Percentiles rank a stretch among this genome's conserved stretches.
Evolutionary conservation across 352 stramenopile genomes (phyloP).

Genomic region (Aphanomyces astaci): DNA sequence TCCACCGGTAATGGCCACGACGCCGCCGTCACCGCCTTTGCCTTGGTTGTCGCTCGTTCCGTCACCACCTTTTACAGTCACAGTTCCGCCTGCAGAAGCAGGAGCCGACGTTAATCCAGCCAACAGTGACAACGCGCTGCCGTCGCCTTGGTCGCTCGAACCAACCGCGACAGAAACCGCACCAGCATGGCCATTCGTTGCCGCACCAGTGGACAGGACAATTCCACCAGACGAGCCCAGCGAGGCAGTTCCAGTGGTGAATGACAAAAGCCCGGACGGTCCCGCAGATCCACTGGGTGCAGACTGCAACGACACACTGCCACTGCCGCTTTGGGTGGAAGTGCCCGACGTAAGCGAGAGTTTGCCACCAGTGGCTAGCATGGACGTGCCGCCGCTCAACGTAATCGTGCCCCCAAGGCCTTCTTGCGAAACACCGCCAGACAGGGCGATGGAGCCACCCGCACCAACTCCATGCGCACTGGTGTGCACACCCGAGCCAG

Average conservation of each 20-base stretch:
- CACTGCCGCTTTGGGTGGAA: slow-evolving; percentile 42
- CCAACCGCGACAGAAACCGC: slow-evolving; percentile 36
- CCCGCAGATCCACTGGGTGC: slow-evolving; percentile 34
- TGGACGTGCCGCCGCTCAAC: slow-evolving; percentile 26
- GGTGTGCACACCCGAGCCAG: slow-evolving; percentile 25
- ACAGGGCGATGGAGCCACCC: slow-evolving; percentile 37
- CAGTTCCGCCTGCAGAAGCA: slow-evolving; percentile 41
- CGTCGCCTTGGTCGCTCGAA: slow-evolving; percentile 39
- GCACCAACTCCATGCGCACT: slow-evolving; percentile 35
- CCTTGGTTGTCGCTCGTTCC: slow-evolving; percentile 60
- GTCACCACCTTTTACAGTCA: slow-evolving; percentile 41
- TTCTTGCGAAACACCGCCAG: slow-evolving; percentile 28
- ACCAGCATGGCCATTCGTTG: slow-evolving; percentile 34
- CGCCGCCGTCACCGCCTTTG: slow-evolving; percentile 59
- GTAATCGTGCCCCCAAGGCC: slow-evolving; percentile 26
- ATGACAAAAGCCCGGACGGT: slow-evolving; percentile 32
- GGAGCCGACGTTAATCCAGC: slow-evolving; percentile 42
- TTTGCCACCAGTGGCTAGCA: slow-evolving; percentile 22
- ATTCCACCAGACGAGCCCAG: slow-evolving; percentile 37
- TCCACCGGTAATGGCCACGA: slow-evolving; percentile 42
- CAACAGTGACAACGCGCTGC: slow-evolving; percentile 39
- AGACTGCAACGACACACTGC: slow-evolving; percentile 34
- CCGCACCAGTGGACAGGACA: slow-evolving; percentile 34
- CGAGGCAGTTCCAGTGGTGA: slow-evolving; percentile 36
- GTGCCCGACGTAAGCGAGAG: slow-evolving; percentile 30